Percentiles rank a stretch among this genome's conserved stretches.
Evolutionary conservation across 305 asterid genomes (phyloP).

Genomic region (Rubia peregrina): DNA sequence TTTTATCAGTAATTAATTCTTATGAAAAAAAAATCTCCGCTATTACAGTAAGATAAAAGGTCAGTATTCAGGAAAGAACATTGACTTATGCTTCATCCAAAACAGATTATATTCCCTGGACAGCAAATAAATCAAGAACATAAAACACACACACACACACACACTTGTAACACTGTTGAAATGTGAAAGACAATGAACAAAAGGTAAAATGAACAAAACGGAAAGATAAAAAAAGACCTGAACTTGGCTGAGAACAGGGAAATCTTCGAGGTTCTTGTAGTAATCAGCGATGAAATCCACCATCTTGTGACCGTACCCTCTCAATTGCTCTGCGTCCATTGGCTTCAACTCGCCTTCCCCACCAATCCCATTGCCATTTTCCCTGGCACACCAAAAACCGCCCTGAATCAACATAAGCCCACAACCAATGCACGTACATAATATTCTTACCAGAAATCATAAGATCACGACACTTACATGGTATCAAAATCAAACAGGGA

Average conservation of each 20-base stretch:
- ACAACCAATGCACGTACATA: background rate
- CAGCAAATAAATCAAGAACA: background rate
- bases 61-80: background rate
- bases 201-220: background rate
- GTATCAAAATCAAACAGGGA: background rate
- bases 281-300: slow-evolving; percentile 96
- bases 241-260: slow-evolving; percentile 94
- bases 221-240: slow-evolving; percentile 38
- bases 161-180: background rate
- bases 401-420: background rate
- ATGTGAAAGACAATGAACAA: background rate
- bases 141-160: background rate
- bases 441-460: slow-evolving; percentile 1
- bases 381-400: background rate
- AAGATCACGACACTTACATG: slow-evolving; percentile 12
- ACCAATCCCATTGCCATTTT: slow-evolving; percentile 7
- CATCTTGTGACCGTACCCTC: slow-evolving; percentile 85
- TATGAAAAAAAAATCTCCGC: background rate
- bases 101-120: background rate
- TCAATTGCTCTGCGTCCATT: slow-evolving; percentile 84
- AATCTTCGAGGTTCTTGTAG: slow-evolving; percentile 67
- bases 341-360: slow-evolving; percentile 79
- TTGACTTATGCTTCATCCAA: background rate
- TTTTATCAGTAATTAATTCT: background rate
- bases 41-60: background rate